Evolutionary conservation across 2,329 filamentous ascomycete species (phyloP), one percentile per base, ranked within the genome.

Genomic region (Lasiodiplodia sp.): DNA sequence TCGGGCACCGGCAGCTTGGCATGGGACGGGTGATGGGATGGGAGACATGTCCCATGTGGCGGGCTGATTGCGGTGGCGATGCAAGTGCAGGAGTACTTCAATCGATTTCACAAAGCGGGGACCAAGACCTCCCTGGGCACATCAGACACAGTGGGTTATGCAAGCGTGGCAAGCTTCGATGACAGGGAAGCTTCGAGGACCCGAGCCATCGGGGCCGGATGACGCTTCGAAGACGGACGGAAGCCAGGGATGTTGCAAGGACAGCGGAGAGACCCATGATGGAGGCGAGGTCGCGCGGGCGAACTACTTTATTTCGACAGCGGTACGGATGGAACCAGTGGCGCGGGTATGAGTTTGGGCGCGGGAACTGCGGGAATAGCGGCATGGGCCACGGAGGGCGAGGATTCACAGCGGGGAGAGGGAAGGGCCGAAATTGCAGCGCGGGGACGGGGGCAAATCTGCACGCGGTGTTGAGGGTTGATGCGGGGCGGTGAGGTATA

Each of bases 281-380:
- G 18, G 47, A 38, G 47, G 44, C 47, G 52, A 47, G 23, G 44
- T 38, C 31, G 31, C 31, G 60, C 60, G 60, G 58, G 10, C 60
- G 47, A 38, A 14, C 47, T 64, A 64, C 60, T 64, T 38, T 64
- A 64, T 64, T 64, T 52, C 28, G 60, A 64, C 60, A 49, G 52
- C 60, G 34, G 16, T 44, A 18, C 23, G 31, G 40, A 25, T 38
- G 25, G n/a, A 62, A 31, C 44, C 44, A 64, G 28, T 28, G 40
- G 47, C 44, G 40, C 44, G 58, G 44, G 25, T 11, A 23, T 21
- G 57, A 25, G 31, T 34, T 34, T 23, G 12, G 23, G 6, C 37
- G 37, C 14, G 28, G 23, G 37, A 34, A 49, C n/a, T 38, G 28
- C 40, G n/a, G 58, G 23, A 47, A 18, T 12, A 49, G 28, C 58